Percentiles rank a stretch among this genome's conserved stretches.
phyloP scores from a whole-genome alignment of 495 filamentous ascomycete species.

The Extremus antarcticus region DNA sequence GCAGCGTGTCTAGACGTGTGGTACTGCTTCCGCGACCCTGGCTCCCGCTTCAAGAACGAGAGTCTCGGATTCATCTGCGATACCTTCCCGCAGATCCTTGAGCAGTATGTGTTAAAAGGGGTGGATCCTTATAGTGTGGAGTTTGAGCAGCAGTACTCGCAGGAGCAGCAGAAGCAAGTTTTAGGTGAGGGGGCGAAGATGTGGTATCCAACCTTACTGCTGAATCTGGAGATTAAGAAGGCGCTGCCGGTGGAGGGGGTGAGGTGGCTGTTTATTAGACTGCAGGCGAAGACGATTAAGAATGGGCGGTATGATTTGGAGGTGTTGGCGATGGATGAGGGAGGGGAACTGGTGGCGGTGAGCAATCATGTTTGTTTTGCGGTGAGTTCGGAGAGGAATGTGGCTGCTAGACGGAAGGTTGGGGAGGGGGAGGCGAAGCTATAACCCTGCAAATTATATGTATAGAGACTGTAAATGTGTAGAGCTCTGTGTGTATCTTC shows the following conservation, averaged over 20 bases:
- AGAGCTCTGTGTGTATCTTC: no score
- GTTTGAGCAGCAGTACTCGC: conserved; percentile 40
- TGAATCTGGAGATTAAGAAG: conserved; percentile 40
- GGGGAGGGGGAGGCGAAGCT: conserved; percentile 7
- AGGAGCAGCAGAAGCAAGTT: conserved; percentile 20
- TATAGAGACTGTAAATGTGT: no score
- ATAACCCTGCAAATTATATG: conserved; percentile 1
- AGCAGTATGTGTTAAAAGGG: conserved; percentile 26
- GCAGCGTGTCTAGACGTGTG: conserved; percentile 52
- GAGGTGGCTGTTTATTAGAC: conserved; percentile 31
- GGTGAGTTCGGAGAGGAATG: conserved; percentile 25
- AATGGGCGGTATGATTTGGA: conserved; percentile 37
- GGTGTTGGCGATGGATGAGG: conserved; percentile 28
- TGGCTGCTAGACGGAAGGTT: conserved; percentile 24
- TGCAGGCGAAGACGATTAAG: conserved; percentile 33
- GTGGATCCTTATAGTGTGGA: conserved; percentile 30
- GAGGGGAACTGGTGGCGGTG: conserved; percentile 31
- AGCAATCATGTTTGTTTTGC: conserved; percentile 33
- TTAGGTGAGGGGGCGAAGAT: conserved; percentile 27
- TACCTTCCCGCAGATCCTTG: conserved; percentile 50
- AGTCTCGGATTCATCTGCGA: conserved; percentile 50
- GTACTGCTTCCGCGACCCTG: conserved; percentile 41
- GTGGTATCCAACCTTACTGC: conserved; percentile 72
- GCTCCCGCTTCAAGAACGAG: conserved; percentile 29
- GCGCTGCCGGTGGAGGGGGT: conserved; percentile 34